phyloP scores from a whole-genome alignment of 83 land plant species.

The Picea abies region DNA sequence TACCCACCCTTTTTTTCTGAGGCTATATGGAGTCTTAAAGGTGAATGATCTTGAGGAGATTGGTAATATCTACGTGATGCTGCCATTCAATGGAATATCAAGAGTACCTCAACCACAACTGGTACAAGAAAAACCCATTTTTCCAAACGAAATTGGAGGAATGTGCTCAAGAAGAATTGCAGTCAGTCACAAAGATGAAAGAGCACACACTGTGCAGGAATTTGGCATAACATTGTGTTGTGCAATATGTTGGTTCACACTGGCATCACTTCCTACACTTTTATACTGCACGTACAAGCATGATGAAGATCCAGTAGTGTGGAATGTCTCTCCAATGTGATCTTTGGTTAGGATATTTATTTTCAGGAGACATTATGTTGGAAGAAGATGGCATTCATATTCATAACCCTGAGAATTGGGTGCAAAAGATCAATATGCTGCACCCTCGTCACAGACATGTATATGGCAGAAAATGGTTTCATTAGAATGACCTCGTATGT shows the following conservation, averaged over 20 bases:
- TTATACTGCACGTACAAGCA: conserved; percentile 51
- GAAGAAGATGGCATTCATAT: conserved; percentile 43
- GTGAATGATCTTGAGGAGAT: too few species aligned
- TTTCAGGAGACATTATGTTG: conserved; percentile 51
- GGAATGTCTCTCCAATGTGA: conserved; percentile 38
- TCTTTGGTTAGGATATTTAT: conserved; percentile 46
- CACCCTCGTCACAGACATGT: not conserved
- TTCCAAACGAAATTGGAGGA: too few species aligned
- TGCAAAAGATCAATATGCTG: conserved; percentile 19
- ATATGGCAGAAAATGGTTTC: too few species aligned
- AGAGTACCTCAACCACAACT: too few species aligned
- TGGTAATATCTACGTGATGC: too few species aligned
- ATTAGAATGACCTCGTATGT: too few species aligned
- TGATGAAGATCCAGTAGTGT: conserved; percentile 52
- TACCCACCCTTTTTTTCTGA: too few species aligned
- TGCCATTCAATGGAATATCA: too few species aligned
- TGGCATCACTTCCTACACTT: conserved; percentile 50
- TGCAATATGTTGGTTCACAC: conserved; percentile 44
- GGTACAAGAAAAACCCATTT: too few species aligned
- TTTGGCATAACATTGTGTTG: conserved; percentile 79
- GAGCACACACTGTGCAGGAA: conserved; percentile 73
- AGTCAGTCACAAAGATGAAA: too few species aligned
- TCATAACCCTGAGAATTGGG: conserved; percentile 39
- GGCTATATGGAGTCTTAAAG: too few species aligned
- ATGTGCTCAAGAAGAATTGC: too few species aligned